A percentile compares a stretch with the other conserved stretches of the same genome.
Conservation (phyloP, 2,329 filamentous ascomycete species). For the Aspergillus versicolor region DNA sequence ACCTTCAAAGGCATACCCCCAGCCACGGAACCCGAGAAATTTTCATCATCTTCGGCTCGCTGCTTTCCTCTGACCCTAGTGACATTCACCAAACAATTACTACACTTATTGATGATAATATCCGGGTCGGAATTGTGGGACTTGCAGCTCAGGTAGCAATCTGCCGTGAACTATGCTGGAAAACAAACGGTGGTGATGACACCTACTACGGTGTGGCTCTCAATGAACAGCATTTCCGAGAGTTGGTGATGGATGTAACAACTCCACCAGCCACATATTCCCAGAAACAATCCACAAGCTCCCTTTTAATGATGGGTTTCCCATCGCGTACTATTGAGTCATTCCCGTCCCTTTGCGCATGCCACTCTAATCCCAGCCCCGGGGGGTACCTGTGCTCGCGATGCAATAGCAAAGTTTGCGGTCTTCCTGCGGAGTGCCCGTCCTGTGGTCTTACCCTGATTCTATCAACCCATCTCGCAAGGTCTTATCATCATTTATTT, state of each 20-base stretch:
- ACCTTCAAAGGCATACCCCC: slow-evolving; percentile 69
- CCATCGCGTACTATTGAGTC: slow-evolving; percentile 79
- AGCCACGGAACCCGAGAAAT: slow-evolving; percentile 92
- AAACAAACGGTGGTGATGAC: slow-evolving; percentile 76
- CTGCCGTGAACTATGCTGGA: slow-evolving; percentile 82
- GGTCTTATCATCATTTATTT: slow-evolving; percentile 93
- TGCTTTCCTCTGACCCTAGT: slow-evolving; percentile 86
- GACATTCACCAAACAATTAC: slow-evolving; percentile 91
- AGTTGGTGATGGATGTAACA: slow-evolving; percentile 84
- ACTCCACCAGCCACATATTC: slow-evolving; percentile 82
- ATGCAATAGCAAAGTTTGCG: slow-evolving; percentile 85
- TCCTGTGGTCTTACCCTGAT: slow-evolving; percentile 90
- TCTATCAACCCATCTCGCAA: slow-evolving; percentile 84
- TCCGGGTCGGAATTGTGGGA: slow-evolving; percentile 85
- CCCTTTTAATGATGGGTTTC: slow-evolving; percentile 96
- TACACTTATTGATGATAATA: slow-evolving; percentile 74
- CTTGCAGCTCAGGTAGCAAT: slow-evolving; percentile 90
- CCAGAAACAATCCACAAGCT: slow-evolving; percentile 47
- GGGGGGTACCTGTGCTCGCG: slow-evolving; percentile 91
- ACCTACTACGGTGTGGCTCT: slow-evolving; percentile 77
- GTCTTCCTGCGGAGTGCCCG: slow-evolving; percentile 85
- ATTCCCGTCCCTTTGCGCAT: slow-evolving; percentile 77
- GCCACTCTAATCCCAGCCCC: slow-evolving; percentile 76
- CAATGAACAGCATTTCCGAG: slow-evolving; percentile 82
- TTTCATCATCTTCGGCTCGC: slow-evolving; percentile 84